Evolutionary conservation across 164 flowering plant genomes (phyloP), one percentile per base, ranked within the genome.

Genomic region (Nelumbo lutea): DNA sequence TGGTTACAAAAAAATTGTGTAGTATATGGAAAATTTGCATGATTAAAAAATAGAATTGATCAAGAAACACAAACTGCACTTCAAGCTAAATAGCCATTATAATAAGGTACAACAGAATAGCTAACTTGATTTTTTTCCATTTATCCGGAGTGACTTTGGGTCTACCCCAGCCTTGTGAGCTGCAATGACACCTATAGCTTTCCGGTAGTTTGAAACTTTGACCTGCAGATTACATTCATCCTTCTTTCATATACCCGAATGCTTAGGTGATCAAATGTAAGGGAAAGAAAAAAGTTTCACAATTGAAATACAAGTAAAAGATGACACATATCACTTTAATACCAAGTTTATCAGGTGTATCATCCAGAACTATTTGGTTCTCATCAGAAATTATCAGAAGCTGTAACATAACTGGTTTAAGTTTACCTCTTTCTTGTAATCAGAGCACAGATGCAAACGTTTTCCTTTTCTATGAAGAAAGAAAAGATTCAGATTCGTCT

Each of bases 161-260:
- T 90, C 83, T 57, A 90, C 68, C 70, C 97, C 97, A 11, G 96
- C 90, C 72, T 90, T 92, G 67, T 90, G 97, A 78, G 90, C 91
- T 67, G 93, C 91, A 75, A 88, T 72, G 59, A 89, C 85, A 42
- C 97, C 96, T 42, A 88, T 78, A 5, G 87, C 93, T 82, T 90
- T 92, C 96, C 97, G 89, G 64, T 90, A 91, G 67, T 91, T 91
- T 64, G 88, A 75, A 47, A 86, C 97, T 70, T 72, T 82, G 3
- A 91, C 82, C 94, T 91, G 88, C 69, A 80, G 45, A 42, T 71
- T 53, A 70, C 40, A 68, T 56, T 42, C 46, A 41, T 27, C 27
- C 41, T 58, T 73, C 59, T 62, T 64, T 27, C 27, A 14, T 0
- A 45, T n/a, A 55, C 11, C 42, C 46, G 47, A 42, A 51, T 44